Percentiles rank a stretch among this genome's conserved stretches.
Conservation (phyloP, 2,329 filamentous ascomycete species). For the Decorospora gaudefroyi region DNA sequence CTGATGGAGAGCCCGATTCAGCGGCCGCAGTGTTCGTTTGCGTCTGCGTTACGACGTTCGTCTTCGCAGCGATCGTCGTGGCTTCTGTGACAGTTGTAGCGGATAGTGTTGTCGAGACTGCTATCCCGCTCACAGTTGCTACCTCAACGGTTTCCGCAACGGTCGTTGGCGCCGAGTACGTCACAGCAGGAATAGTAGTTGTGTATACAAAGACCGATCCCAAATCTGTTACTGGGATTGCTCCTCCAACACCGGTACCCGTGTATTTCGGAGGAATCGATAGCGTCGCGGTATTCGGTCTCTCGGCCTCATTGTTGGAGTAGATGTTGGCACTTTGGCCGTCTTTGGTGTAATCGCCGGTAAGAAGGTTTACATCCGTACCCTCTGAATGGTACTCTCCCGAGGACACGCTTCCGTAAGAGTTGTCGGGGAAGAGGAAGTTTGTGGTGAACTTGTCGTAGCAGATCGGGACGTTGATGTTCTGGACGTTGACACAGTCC, state of each 20-base stretch:
- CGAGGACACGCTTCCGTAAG: conserved; percentile 53
- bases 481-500: conserved; percentile 50
- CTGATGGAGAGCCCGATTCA: too few relatives aligned
- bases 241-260: conserved; percentile 52
- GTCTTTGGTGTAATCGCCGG: conserved; percentile 50
- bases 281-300: conserved; percentile 53
- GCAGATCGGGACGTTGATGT: conserved; percentile 54
- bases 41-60: conserved; percentile 28
- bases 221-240: conserved; percentile 52
- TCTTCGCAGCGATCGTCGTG: conserved; percentile 31
- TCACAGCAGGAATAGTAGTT: conserved; percentile 37
- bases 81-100: conserved; percentile 28
- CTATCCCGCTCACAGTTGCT: conserved; percentile 24
- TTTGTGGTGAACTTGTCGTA: conserved; percentile 60
- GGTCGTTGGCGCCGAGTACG: conserved; percentile 32
- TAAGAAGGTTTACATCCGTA: conserved; percentile 51
- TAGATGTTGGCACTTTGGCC: conserved; percentile 55
- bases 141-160: conserved; percentile 25
- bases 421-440: conserved; percentile 54
- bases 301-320: conserved; percentile 39
- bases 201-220: conserved; percentile 48
- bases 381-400: conserved; percentile 52
- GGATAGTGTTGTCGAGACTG: conserved; percentile 25
- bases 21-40: conserved; percentile 18
- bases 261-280: conserved; percentile 54